Base-by-base conservation (phyloP, 2,329 filamentous ascomycete genomes). In the Sporothrix brasiliensis region DNA sequence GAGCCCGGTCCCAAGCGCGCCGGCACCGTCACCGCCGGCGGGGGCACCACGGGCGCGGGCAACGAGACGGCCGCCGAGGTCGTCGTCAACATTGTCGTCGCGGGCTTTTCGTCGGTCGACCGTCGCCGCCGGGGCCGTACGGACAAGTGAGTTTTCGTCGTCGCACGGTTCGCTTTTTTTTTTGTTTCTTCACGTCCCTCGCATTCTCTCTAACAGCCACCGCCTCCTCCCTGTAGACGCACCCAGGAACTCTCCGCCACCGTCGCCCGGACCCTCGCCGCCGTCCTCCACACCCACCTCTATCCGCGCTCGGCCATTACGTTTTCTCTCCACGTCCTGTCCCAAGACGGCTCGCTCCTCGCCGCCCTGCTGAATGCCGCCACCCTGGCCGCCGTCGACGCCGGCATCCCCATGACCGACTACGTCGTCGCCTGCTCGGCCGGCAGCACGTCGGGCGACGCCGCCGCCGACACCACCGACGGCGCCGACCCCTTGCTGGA, bases 361-460 rank as follows among this genome's bases (percentile, higher is more conserved):
- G 93, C 94, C 0, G 91, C 93, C 0, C 92, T 94, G 60, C 84
- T 98, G 75, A 99, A 99, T 77, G 95, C 95, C 4, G 88, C 92
- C 0, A 97, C 94, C 0, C 87, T 99, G 14, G 95, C 95, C 0
- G 88, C 98, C 27, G 90, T 98, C 73, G 95, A 99, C 78, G 95
- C 95, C 0, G 95, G 95, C 68, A 91, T 99, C 24, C 95, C 95
- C 30, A 97, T 98, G 94, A 89, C 89, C 2, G 93, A 97, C 78
- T 96, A 97, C 78, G 87, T 98, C 2, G 89, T 90, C 27, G 93
- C 94, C 6, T 96, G 92, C 80, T 97, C 94, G 0, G 92, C 93
- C 0, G 95, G 94, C 4, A 92, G 90, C 16, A 92, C 91, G 0
- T 89, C 89, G 0, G 86, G 88, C 0, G 87, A 91, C 74, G 83